phyloP scores from a whole-genome alignment of 2,329 filamentous ascomycete species.

The Paecilomyces sp. region DNA sequence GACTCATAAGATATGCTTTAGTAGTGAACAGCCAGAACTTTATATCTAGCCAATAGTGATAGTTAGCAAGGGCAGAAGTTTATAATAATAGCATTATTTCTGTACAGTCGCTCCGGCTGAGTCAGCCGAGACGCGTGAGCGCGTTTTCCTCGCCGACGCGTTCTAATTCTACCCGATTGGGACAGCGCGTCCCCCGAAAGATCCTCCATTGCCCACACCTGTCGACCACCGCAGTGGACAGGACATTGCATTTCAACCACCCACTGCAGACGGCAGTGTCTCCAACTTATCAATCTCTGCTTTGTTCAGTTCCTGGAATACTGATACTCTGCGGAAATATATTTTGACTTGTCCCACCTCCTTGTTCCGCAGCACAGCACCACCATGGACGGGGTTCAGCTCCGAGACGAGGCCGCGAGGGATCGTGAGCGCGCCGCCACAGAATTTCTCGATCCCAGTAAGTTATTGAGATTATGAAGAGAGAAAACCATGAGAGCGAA shows the following conservation, averaged over 20 bases:
- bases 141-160: conserved; percentile 17
- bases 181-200: conserved; percentile 17
- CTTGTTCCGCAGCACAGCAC: conserved; percentile 9
- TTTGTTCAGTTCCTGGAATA: background rate
- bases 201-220: conserved; percentile 13
- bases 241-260: background rate
- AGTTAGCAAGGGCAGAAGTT: too few relatives aligned
- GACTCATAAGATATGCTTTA: too few relatives aligned
- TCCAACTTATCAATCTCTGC: background rate
- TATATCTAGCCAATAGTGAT: too few relatives aligned
- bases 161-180: conserved; percentile 27
- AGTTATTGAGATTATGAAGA: conserved; percentile 22
- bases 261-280: background rate
- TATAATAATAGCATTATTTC: too few relatives aligned
- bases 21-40: too few relatives aligned
- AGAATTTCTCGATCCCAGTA: conserved; percentile 92
- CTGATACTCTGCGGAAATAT: background rate
- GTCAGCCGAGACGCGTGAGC: conserved; percentile 13
- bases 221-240: conserved; percentile 1
- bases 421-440: conserved; percentile 81
- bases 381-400: conserved; percentile 63
- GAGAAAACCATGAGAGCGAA: background rate
- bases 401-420: conserved; percentile 76
- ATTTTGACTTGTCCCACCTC: background rate
- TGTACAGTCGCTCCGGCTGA: conserved; percentile 2